Evolutionary conservation across 2,329 filamentous ascomycete genomes (phyloP).

Genomic region (Myriosclerotinia scirpicola): DNA sequence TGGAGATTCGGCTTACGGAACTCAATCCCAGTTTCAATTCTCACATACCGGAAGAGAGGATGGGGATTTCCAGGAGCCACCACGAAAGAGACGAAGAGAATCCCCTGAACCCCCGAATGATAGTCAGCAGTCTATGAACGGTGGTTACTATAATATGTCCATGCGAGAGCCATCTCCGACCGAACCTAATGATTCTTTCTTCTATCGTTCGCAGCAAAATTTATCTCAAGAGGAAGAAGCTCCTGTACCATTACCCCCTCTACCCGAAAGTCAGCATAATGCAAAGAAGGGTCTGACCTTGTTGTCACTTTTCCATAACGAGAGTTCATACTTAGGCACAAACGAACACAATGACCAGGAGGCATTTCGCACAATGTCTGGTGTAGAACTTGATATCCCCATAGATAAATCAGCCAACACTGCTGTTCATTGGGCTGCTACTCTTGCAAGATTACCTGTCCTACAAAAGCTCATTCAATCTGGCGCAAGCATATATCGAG

Average conservation of each 20-base stretch:
- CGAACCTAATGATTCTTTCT: conserved; percentile 77
- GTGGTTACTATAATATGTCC: conserved; percentile 50
- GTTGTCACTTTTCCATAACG: conserved; percentile 74
- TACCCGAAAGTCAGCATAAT: conserved; percentile 60
- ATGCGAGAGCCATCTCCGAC: conserved; percentile 69
- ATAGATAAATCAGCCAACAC: conserved; percentile 89
- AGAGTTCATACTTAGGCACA: conserved; percentile 53
- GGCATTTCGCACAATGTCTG: conserved; percentile 71
- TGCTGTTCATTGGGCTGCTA: conserved; percentile 94
- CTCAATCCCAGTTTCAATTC: conserved; percentile 46
- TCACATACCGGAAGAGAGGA: conserved; percentile 43
- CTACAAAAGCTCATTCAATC: conserved; percentile 77
- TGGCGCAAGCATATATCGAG: conserved; percentile 82
- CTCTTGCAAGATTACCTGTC: conserved; percentile 80
- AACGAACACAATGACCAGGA: conserved; percentile 74
- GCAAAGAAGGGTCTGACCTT: conserved; percentile 74
- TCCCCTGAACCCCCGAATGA: conserved; percentile 52
- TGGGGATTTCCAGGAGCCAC: conserved; percentile 68
- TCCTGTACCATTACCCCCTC: conserved; percentile 61
- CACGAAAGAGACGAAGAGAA: conserved; percentile 71
- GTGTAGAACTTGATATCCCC: conserved; percentile 84
- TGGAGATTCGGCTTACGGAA: conserved; percentile 67
- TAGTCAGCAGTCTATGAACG: conserved; percentile 35
- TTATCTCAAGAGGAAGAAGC: conserved; percentile 51
- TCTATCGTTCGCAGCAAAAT: conserved; percentile 51